phyloP scores from a whole-genome alignment of 805 yeast species.

The Ogataea philodendri region DNA sequence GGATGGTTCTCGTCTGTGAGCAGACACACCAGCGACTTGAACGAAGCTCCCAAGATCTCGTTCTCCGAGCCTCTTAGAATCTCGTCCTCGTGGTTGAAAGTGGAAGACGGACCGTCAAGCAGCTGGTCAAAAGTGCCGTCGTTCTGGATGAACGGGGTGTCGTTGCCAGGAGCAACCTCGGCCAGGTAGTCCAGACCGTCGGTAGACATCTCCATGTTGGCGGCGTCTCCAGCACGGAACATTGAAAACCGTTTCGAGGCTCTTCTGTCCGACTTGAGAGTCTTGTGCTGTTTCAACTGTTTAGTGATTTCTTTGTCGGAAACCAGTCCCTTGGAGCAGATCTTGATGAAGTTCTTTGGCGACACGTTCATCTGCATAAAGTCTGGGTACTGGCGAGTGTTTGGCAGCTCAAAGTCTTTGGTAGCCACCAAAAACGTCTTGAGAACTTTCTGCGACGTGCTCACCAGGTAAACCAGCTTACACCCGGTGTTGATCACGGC shows the following conservation, averaged over 20 bases:
- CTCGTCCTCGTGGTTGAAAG: conserved; percentile 38
- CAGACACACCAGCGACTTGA: conserved; percentile 62
- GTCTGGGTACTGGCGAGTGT: conserved; percentile 65
- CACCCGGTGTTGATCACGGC: conserved; percentile 33
- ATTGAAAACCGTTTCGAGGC: conserved; percentile 46
- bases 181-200: conserved; percentile 47
- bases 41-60: conserved; percentile 64
- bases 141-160: conserved; percentile 31
- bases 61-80: conserved; percentile 51
- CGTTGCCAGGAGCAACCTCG: conserved; percentile 26
- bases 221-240: conserved; percentile 50
- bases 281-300: conserved; percentile 28
- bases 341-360: conserved; percentile 57
- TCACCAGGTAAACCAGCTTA: conserved; percentile 53
- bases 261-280: conserved; percentile 20
- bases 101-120: conserved; percentile 6
- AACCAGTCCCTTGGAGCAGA: conserved; percentile 61
- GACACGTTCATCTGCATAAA: conserved; percentile 55
- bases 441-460: conserved; percentile 50
- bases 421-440: conserved; percentile 51
- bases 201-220: conserved; percentile 44
- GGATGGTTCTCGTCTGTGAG: conserved; percentile 63
- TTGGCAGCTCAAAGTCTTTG: conserved; percentile 64
- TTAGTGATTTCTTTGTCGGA: conserved; percentile 35
- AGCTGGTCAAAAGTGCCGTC: conserved; percentile 26